Conservation (phyloP, 2,329 filamentous ascomycete genomes). For the Xylaria sp. region DNA sequence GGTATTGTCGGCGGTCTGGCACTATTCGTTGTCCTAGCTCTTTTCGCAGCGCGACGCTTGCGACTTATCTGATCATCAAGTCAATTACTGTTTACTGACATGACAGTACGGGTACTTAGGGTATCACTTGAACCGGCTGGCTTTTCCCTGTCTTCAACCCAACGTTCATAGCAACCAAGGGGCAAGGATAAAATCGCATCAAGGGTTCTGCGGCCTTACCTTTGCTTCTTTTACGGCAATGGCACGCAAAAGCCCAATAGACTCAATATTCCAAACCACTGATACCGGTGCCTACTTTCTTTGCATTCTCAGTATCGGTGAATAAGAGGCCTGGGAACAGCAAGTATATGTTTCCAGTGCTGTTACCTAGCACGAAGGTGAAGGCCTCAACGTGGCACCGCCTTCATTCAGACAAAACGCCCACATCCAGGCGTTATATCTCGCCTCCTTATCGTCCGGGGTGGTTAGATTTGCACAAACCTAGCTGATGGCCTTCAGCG, state of each 20-base stretch:
- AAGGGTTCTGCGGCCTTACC: background rate
- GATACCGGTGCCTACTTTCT: background rate
- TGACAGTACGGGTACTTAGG: background rate
- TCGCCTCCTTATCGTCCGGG: background rate
- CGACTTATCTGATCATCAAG: slow-evolving; percentile 39
- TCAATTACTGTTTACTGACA: background rate
- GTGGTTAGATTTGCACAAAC: background rate
- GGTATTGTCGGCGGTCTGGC: slow-evolving; percentile 54
- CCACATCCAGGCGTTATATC: background rate
- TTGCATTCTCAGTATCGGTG: background rate
- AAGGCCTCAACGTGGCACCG: background rate
- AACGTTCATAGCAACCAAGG: slow-evolving; percentile 3
- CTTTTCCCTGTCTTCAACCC: slow-evolving; percentile 1
- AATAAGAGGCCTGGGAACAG: background rate
- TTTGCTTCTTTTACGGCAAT: background rate
- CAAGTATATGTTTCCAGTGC: background rate
- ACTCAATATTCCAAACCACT: background rate
- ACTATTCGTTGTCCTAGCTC: slow-evolving; percentile 45
- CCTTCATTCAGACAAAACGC: background rate
- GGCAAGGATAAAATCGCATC: background rate
- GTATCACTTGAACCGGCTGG: background rate
- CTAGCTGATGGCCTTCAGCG: background rate
- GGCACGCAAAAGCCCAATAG: background rate
- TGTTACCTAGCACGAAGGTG: background rate
- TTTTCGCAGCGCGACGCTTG: slow-evolving; percentile 41